These are phyloP conservation scores for Stephanodiscus minutulus DNA, from an alignment of 108 stramenopile species.

Conservation along the genomic window DNA sequence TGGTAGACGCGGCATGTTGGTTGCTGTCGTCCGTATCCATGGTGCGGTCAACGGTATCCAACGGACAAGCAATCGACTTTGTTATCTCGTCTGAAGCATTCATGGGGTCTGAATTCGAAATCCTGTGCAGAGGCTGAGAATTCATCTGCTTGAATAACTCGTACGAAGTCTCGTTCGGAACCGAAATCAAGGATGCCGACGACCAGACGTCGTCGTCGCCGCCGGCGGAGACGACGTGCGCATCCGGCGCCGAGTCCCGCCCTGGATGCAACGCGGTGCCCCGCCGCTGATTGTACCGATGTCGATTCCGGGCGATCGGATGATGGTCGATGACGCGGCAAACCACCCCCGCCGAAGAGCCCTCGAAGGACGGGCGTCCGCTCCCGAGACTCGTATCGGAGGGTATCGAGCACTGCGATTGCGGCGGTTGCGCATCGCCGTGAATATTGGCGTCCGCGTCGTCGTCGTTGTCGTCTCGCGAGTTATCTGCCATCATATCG, in stretches of 20 bases:
- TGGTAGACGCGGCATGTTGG: neutral
- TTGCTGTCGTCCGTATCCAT: neutral
- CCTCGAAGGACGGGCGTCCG: neutral
- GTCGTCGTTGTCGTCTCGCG: too few relatives aligned
- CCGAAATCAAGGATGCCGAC: neutral
- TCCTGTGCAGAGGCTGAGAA: constrained; percentile 10
- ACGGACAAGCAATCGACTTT: neutral
- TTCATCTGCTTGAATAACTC: constrained; percentile 34
- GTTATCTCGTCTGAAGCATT: neutral
- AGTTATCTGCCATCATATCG: neutral
- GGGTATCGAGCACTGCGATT: neutral
- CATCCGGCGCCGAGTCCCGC: neutral
- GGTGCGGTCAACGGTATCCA: neutral
- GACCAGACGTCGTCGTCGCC: neutral
- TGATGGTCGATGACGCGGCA: neutral
- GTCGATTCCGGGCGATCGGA: constrained; percentile 3
- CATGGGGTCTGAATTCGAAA: too few relatives aligned
- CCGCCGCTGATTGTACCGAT: neutral
- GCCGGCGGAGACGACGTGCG: neutral
- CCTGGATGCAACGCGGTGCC: neutral
- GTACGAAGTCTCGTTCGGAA: constrained; percentile 2
- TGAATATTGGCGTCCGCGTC: neutral
- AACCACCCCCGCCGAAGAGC: too few relatives aligned
- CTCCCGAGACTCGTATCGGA: too few relatives aligned
- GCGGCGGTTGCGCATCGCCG: neutral